These are phyloP conservation scores for Sordariomycetes sp. DNA, from an alignment of 2,329 filamentous ascomycete species.

Conservation along the genomic window DNA sequence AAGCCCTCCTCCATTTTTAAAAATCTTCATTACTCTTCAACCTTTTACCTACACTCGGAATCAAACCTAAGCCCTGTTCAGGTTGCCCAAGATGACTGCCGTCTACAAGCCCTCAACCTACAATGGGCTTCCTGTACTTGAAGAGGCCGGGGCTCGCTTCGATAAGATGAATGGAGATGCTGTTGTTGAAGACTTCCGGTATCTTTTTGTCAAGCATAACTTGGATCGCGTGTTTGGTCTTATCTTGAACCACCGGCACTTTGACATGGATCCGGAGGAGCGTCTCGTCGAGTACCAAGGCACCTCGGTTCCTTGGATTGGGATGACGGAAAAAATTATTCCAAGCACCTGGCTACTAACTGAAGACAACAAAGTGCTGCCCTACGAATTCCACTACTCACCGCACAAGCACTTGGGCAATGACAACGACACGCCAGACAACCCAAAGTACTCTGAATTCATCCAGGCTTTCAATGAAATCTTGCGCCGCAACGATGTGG, in stretches of 20 bases:
- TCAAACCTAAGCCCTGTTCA: too few species aligned
- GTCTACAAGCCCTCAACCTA: not conserved
- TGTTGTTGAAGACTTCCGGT: not conserved
- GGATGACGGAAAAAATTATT: not conserved
- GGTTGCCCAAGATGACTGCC: not conserved
- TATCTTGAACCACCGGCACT: conserved; percentile 3
- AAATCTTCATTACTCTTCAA: too few species aligned
- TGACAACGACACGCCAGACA: not conserved
- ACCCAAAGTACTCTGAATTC: not conserved
- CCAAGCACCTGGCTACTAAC: conserved; percentile 1
- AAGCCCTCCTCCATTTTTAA: too few species aligned
- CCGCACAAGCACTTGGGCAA: not conserved
- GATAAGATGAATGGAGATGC: not conserved
- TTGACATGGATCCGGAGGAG: conserved; percentile 3
- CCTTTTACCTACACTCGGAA: too few species aligned
- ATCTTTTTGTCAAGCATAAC: not conserved
- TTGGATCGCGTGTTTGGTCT: not conserved
- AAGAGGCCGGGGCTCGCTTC: not conserved
- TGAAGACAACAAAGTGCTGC: not conserved
- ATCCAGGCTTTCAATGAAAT: not conserved
- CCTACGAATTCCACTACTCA: conserved; percentile 3
- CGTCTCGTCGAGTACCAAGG: conserved; percentile 3
- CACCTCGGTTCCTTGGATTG: conserved; percentile 2
- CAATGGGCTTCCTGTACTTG: not conserved
- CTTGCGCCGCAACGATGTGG: not conserved